These are phyloP conservation scores for Botryobasidium botryosum DNA, from an alignment of 768 basidiomycete genomes.

Conservation along the genomic window DNA sequence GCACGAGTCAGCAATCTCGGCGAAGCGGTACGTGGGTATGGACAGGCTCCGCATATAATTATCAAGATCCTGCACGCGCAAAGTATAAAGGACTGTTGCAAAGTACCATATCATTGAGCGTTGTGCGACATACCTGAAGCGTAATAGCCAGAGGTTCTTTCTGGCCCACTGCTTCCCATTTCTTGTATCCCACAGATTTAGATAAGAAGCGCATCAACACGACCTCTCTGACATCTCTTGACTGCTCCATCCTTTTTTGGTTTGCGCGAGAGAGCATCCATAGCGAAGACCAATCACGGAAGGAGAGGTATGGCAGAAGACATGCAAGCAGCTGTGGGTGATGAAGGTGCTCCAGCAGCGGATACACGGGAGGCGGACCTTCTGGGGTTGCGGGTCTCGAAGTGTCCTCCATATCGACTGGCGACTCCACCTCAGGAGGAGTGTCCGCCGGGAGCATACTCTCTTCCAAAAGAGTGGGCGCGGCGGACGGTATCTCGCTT, in stretches of 20 bases:
- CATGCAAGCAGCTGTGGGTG: conserved; percentile 33
- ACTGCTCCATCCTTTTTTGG: conserved; percentile 32
- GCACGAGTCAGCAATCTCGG: conserved; percentile 38
- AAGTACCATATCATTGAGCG: background rate
- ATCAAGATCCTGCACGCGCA: conserved; percentile 43
- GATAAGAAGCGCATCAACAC: conserved; percentile 52
- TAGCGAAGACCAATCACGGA: conserved; percentile 52
- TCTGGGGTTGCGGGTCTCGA: no score
- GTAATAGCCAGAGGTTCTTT: conserved; percentile 45
- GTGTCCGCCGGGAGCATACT: no score
- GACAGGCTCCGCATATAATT: conserved; percentile 68
- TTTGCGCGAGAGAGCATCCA: conserved; percentile 40
- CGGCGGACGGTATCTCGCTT: no score
- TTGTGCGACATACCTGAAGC: conserved; percentile 32
- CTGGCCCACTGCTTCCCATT: conserved; percentile 31
- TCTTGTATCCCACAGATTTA: conserved; percentile 46
- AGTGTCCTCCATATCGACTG: no score
- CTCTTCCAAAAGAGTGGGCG: no score
- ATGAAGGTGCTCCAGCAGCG: conserved; percentile 38
- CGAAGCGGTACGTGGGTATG: conserved; percentile 57
- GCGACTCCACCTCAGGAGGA: no score
- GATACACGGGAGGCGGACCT: no score
- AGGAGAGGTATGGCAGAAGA: conserved; percentile 47
- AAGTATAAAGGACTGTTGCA: background rate
- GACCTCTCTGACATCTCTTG: conserved; percentile 36